Conservation (phyloP, 352 stramenopile species). For the Globisporangium radiosum region DNA sequence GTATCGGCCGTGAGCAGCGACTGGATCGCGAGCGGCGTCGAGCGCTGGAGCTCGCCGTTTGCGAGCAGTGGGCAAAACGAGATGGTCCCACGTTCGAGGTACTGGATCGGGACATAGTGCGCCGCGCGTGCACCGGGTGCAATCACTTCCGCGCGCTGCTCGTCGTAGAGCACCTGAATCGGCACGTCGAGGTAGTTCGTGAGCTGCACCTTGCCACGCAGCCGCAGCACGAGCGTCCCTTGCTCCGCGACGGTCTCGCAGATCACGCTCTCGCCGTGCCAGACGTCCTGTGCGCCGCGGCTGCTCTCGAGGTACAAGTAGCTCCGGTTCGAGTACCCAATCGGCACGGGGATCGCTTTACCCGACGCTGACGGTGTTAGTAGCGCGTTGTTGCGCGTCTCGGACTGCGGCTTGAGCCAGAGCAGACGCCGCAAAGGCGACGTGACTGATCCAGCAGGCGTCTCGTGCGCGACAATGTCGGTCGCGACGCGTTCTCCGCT, state of each 20-base stretch:
- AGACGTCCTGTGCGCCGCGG: constrained; percentile 48
- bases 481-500: constrained; percentile 64
- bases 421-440: constrained; percentile 65
- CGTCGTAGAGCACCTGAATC: constrained; percentile 76
- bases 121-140: constrained; percentile 33
- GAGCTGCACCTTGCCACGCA: constrained; percentile 75
- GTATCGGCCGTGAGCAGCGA: constrained; percentile 37
- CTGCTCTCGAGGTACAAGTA: constrained; percentile 77
- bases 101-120: constrained; percentile 81
- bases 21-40: constrained; percentile 48
- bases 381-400: constrained; percentile 10
- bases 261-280: constrained; percentile 77
- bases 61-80: constrained; percentile 61
- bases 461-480: constrained; percentile 77
- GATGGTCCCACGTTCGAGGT: constrained; percentile 58
- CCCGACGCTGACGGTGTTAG: constrained; percentile 17
- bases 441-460: constrained; percentile 72
- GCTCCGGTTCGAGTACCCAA: constrained; percentile 81
- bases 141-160: constrained; percentile 46
- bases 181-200: constrained; percentile 66
- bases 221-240: constrained; percentile 69
- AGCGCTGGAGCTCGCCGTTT: constrained; percentile 55
- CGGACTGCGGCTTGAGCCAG: constrained; percentile 72
- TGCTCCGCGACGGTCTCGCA: constrained; percentile 83
- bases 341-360: constrained; percentile 81